phyloP scores from a whole-genome alignment of 352 stramenopile genomes.

The Elongisporangium prolatum region DNA sequence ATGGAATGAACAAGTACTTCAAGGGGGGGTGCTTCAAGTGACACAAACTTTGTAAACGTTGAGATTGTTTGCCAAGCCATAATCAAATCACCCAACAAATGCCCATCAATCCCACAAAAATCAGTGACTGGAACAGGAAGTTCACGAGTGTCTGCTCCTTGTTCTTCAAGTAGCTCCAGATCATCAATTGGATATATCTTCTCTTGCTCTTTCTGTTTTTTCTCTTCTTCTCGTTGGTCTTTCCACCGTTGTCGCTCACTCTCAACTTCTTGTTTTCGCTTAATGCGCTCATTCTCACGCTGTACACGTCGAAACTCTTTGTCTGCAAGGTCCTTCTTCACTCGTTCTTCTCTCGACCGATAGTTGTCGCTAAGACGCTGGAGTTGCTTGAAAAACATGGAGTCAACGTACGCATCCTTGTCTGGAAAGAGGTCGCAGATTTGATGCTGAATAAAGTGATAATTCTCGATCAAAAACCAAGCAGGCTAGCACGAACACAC shows the following conservation, averaged over 20 bases:
- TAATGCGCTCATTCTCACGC: constrained; percentile 52
- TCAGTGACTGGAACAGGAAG: constrained; percentile 32
- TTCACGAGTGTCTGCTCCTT: constrained; percentile 19
- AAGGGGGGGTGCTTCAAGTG: constrained; percentile 52
- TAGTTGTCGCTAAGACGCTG: constrained; percentile 69
- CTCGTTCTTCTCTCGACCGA: constrained; percentile 44
- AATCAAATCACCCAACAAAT: constrained; percentile 67
- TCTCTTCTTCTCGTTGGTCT: constrained; percentile 59
- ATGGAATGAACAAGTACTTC: constrained; percentile 56
- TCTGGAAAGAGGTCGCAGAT: constrained; percentile 73
- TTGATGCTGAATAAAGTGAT: constrained; percentile 72
- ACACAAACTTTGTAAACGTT: constrained; percentile 70
- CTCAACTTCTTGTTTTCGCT: constrained; percentile 38
- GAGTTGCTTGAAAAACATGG: constrained; percentile 85
- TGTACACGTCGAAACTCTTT: constrained; percentile 55
- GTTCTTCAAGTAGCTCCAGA: constrained; percentile 43
- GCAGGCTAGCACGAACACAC: constrained; percentile 35
- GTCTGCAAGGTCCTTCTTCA: constrained; percentile 52
- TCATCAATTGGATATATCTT: constrained; percentile 73
- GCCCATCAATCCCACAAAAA: constrained; percentile 48
- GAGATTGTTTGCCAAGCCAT: constrained; percentile 77
- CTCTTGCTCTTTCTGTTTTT: constrained; percentile 54
- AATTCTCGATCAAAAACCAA: constrained; percentile 85
- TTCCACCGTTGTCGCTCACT: constrained; percentile 39
- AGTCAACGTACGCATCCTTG: constrained; percentile 72